Conservation (phyloP, 1,284 basidiomycete species). For the Quambalaria eucalypti region DNA sequence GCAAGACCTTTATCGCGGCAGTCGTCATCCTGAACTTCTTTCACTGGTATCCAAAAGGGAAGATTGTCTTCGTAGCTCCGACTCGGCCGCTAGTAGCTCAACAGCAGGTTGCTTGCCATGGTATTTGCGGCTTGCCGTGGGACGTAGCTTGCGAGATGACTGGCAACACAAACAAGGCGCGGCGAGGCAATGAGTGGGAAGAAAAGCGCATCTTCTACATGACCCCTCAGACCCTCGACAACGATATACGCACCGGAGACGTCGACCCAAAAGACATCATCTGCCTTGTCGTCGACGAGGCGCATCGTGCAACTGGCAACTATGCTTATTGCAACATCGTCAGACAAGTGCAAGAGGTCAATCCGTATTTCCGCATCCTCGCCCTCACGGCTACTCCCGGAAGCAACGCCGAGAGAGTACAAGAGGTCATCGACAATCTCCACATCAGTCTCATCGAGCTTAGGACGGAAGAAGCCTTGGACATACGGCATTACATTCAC, state of each 20-base stretch:
- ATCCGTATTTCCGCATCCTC: constrained; percentile 83
- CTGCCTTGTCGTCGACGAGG: constrained; percentile 81
- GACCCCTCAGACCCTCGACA: constrained; percentile 91
- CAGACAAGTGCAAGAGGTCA: constrained; percentile 80
- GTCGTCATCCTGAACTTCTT: constrained; percentile 65
- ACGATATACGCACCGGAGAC: constrained; percentile 66
- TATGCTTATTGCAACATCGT: constrained; percentile 88
- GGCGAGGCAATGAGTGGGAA: constrained; percentile 56
- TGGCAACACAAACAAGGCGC: constrained; percentile 50
- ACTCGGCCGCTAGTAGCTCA: constrained; percentile 92
- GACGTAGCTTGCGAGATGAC: constrained; percentile 78
- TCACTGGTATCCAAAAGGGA: constrained; percentile 40
- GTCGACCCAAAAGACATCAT: constrained; percentile 73
- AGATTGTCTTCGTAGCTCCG: constrained; percentile 75
- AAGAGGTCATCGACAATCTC: constrained; percentile 82
- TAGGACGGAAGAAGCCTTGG: constrained; percentile 79
- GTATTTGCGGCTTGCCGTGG: constrained; percentile 85
- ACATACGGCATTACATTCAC: constrained; percentile 76
- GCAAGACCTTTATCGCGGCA: constrained; percentile 97
- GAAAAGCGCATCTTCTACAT: constrained; percentile 90
- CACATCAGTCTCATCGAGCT: constrained; percentile 96
- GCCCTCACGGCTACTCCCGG: constrained; percentile 95
- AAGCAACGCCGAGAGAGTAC: constrained; percentile 72
- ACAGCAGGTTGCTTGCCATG: constrained; percentile 76
- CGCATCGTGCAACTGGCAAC: constrained; percentile 83